Evolutionary conservation across 257 asterid species (phyloP).

Genomic region (Primulina tabacum): DNA sequence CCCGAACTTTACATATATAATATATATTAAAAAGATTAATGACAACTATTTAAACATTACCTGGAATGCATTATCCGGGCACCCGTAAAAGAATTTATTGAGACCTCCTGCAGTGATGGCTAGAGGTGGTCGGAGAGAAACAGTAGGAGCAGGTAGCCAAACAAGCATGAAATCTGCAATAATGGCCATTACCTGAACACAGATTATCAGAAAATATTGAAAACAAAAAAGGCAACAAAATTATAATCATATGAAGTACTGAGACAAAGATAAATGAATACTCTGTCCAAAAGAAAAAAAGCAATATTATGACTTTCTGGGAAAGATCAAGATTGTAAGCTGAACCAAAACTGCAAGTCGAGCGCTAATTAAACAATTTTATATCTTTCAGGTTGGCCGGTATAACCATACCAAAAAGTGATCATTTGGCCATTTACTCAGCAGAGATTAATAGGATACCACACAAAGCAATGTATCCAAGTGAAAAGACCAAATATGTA

Average conservation of each 20-base stretch:
- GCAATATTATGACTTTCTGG: neutral
- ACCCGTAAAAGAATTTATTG: conserved; percentile 71
- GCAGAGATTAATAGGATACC: neutral
- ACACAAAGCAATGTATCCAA: neutral
- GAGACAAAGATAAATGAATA: neutral
- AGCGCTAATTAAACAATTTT: neutral
- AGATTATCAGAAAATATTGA: conserved; percentile 22
- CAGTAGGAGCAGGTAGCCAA: conserved; percentile 98
- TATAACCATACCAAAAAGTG: neutral
- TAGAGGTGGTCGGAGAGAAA: conserved; percentile 70
- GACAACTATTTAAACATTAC: conserved; percentile 30
- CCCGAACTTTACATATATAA: neutral
- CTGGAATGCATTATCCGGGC: conserved; percentile 99
- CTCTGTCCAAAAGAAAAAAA: neutral
- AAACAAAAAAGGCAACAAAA: neutral
- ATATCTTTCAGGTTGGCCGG: neutral
- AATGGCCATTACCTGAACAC: conserved; percentile 81
- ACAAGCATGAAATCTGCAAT: conserved; percentile 98
- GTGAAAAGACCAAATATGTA: neutral
- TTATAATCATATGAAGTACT: neutral
- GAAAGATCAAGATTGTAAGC: neutral
- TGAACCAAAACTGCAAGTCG: no score
- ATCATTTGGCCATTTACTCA: neutral
- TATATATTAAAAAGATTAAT: conserved; percentile 10
- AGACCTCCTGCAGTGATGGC: conserved; percentile 60